A percentile compares a stretch with the other conserved stretches of the same genome.
Evolutionary conservation across 805 yeast species (phyloP).

Genomic region (Saccharomycopsis babjevae): DNA sequence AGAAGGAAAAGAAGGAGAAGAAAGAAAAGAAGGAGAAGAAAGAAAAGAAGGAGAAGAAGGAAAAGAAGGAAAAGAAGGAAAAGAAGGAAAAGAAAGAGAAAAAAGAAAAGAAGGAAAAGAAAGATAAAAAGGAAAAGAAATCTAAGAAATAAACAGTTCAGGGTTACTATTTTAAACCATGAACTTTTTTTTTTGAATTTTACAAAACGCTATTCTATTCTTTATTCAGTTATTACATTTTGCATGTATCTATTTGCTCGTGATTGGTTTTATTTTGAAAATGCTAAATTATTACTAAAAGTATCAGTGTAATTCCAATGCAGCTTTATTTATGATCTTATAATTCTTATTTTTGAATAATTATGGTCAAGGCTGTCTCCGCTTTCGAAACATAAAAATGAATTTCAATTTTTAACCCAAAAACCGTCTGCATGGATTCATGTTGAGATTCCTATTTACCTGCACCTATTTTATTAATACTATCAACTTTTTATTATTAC

Average conservation of each 20-base stretch:
- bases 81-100: conserved; percentile 24
- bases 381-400: too few relatives aligned
- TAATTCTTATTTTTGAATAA: neutral
- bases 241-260: neutral
- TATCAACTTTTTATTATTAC: neutral
- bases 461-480: too few relatives aligned
- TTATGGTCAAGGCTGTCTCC: too few relatives aligned
- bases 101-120: conserved; percentile 30
- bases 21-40: conserved; percentile 40
- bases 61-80: conserved; percentile 38
- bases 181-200: neutral
- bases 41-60: conserved; percentile 41
- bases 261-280: neutral
- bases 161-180: neutral
- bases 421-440: too few relatives aligned
- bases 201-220: neutral
- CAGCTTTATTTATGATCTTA: neutral
- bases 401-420: too few relatives aligned
- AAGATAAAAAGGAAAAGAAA: conserved; percentile 28
- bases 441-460: too few relatives aligned
- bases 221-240: neutral
- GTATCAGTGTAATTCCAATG: neutral
- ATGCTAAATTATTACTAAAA: neutral
- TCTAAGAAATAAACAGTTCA: conserved; percentile 11
- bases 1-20: conserved; percentile 42